Evolutionary conservation across 768 basidiomycete species (phyloP), one percentile per base, ranked within the genome.

Genomic region (Tulasnella sp.): DNA sequence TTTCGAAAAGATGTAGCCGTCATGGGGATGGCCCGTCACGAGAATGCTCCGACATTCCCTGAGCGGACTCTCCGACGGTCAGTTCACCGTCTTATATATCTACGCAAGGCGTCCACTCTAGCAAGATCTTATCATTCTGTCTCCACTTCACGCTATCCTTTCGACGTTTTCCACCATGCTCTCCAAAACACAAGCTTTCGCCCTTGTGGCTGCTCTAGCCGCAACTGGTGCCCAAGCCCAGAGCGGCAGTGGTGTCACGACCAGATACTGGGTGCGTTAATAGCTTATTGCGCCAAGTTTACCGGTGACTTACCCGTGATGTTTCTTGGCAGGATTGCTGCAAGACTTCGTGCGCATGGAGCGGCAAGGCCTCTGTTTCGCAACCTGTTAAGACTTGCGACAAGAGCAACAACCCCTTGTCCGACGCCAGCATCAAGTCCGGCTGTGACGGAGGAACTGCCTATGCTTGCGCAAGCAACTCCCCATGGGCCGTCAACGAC

Each of bases 271-370:
- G 81, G 78, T 81, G 46, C 72, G 18, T 38, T 56, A 38, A 18
- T n/a, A 40, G 24, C 0, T 12, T 27, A 40, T 44, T n/a, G 19
- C 12, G 9, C 27, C 34, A 10, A 40, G 39, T 74, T 6, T 31
- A 18, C 21, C 24, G 78, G 21, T 80, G 52, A 52, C 52, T 68
- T 18, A 31, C 62, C 9, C 10, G 44, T 56, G 62, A 9, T 5
- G 24, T 36, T 38, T 31, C 38, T n/a, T 27, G n/a, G 6, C 73
- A 82, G 81, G 81, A 80, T 77, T 82, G 81, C 62, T 81, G 81
- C 68, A 81, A 81, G 75, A 62, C 80, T 12, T 82, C 81, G 4
- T 82, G 81, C 44, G 76, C 80, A n/a, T 82, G 80, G 81, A 38
- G 72, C 46, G 80, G 80, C 73, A 82, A 82, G 74, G 80, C 81